Conservation (phyloP, 2,329 filamentous ascomycete genomes). For the Fusarium nanum region DNA sequence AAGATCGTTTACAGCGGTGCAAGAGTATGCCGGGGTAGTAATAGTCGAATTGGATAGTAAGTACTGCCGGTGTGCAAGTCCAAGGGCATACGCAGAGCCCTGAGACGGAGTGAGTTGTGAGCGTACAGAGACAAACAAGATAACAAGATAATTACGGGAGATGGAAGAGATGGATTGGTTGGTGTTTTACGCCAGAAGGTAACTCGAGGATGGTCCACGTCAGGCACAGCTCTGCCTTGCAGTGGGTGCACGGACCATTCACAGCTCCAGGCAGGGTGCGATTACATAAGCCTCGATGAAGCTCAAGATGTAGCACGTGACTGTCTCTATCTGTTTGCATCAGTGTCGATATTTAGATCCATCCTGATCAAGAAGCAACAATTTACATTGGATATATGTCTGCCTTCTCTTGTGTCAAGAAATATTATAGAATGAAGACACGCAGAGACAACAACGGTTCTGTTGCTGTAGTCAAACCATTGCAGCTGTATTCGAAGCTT, state of each 20-base stretch:
- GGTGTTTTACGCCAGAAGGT: constrained; percentile 48
- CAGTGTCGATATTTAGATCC: neutral
- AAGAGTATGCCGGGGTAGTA: constrained; percentile 29
- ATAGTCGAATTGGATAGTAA: constrained; percentile 27
- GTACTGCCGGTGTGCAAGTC: constrained; percentile 36
- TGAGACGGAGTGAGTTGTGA: constrained; percentile 8
- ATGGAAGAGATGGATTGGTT: constrained; percentile 33
- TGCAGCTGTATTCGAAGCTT: neutral
- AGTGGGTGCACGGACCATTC: constrained; percentile 44
- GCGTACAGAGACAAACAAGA: constrained; percentile 21
- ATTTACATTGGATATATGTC: neutral
- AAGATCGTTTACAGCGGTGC: constrained; percentile 36
- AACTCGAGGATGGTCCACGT: constrained; percentile 57
- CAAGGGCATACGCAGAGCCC: constrained; percentile 40
- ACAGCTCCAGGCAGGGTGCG: constrained; percentile 40
- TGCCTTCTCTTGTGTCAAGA: too few relatives aligned
- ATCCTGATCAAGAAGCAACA: neutral
- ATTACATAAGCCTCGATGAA: constrained; percentile 36
- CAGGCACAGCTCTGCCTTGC: constrained; percentile 58
- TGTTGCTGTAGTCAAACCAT: neutral
- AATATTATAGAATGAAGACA: neutral
- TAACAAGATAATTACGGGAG: constrained; percentile 25
- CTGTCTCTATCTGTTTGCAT: neutral
- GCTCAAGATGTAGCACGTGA: constrained; percentile 15
- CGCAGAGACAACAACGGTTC: neutral